Evolutionary conservation across 805 yeast genomes (phyloP), one percentile per base, ranked within the genome.

Genomic region (Brettanomyces anomalus): DNA sequence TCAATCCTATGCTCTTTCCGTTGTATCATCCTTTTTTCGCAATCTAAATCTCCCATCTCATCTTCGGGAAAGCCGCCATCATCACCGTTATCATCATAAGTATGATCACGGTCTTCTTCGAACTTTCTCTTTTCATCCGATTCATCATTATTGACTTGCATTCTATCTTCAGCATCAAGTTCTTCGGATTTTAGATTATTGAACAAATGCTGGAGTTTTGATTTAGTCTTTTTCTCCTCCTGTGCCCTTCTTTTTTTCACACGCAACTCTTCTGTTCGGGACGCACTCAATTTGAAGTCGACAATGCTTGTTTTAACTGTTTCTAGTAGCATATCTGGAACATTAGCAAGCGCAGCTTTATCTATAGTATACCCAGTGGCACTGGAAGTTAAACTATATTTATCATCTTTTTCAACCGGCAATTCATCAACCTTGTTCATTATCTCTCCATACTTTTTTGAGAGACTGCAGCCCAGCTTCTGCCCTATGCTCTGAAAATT

Each of bases 211-310:
- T 74, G 68, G 35, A 79, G 54, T 41, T 73, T 68, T 17, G 61
- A 53, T 49, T 72, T 72, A 1, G 81, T 70, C 46, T 71, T 67
- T 33, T 61, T 61, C 37, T 77, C 66, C 48, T 78, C 85, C 17
- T 58, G 62, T 17, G 68, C 60, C 8, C 67, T 53, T 45, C 76
- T 77, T 44, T 64, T 64, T 40, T 69, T 72, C 36, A 81, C 65
- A 37, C 75, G 72, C 38, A 67, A 66, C 42, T 68, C 65, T 43
- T 79, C 85, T 21, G 74, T 58, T 34, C 68, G 68, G 41, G 77
- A 53, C 21, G 79, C 80, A 36, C 68, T 70, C 18, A 77, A 62
- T 52, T 85, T 60, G 53, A 80, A 80, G 46, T 70, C 72, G 44
- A 77, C 65, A 43, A 80, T 71, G 44, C 74, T 77, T 43, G 67